Conservation (phyloP, 2,329 filamentous ascomycete species). For the Sclerotinia glacialis region DNA sequence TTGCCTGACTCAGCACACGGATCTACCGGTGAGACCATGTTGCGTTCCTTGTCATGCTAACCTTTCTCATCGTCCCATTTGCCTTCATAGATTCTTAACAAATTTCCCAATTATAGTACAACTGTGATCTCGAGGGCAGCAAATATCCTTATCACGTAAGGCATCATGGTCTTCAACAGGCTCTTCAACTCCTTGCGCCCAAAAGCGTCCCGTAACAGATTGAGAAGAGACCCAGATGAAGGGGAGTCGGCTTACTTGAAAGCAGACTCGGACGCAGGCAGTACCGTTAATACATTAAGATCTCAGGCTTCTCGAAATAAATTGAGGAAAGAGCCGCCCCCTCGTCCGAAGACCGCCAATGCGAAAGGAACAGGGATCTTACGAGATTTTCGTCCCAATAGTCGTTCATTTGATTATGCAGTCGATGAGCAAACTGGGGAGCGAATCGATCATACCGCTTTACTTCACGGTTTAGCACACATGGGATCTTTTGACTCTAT, state of each 20-base stretch:
- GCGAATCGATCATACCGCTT: slow-evolving; percentile 36
- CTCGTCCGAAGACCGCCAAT: not conserved
- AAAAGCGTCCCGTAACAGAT: slow-evolving; percentile 13
- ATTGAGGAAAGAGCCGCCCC: slow-evolving; percentile 19
- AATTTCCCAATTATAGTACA: not conserved
- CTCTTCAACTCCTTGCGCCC: slow-evolving; percentile 18
- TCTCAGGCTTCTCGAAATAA: slow-evolving; percentile 15
- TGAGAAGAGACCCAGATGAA: slow-evolving; percentile 9
- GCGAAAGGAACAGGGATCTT: not conserved
- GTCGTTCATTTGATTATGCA: slow-evolving; percentile 11
- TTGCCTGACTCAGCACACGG: slow-evolving; percentile 18
- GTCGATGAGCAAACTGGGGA: slow-evolving; percentile 38
- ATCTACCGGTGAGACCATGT: slow-evolving; percentile 1
- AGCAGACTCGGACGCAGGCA: slow-evolving; percentile 10
- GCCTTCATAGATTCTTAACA: not conserved
- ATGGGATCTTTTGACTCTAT: slow-evolving; percentile 35
- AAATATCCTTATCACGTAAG: not conserved
- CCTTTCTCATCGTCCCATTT: not conserved
- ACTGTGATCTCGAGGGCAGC: not conserved
- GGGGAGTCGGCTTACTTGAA: slow-evolving; percentile 10
- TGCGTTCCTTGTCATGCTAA: slow-evolving; percentile 3
- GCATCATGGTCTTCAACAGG: slow-evolving; percentile 12
- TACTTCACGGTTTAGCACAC: slow-evolving; percentile 37
- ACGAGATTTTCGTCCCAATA: not conserved
- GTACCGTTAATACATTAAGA: slow-evolving; percentile 10